These are phyloP conservation scores for Hypoxylon lienhwacheense DNA, from an alignment of 495 filamentous ascomycete species.

Conservation along the genomic window DNA sequence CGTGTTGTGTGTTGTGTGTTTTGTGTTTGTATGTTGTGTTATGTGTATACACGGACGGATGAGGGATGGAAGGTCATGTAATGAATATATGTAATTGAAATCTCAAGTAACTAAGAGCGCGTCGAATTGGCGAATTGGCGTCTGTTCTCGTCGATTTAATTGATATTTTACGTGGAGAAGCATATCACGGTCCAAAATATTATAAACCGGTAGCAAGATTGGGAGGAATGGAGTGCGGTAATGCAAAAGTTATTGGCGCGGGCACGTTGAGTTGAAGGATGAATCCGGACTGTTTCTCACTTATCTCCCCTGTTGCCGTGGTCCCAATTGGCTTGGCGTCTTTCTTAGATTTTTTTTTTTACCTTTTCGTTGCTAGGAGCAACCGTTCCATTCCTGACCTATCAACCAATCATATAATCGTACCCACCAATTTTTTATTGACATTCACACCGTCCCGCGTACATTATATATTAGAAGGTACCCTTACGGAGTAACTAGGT, in stretches of 20 bases:
- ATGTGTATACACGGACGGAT: too few relatives aligned
- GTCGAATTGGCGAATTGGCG: conserved; percentile 32
- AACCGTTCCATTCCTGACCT: conserved; percentile 17
- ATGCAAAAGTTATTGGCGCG: conserved; percentile 33
- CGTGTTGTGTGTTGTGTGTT: too few relatives aligned
- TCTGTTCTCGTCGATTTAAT: conserved; percentile 29
- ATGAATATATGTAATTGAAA: conserved; percentile 3
- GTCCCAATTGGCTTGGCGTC: conserved; percentile 23
- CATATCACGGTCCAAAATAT: conserved; percentile 34
- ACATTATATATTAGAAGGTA: too few relatives aligned
- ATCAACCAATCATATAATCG: conserved; percentile 23
- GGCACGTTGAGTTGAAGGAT: conserved; percentile 22
- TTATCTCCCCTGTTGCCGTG: conserved; percentile 8
- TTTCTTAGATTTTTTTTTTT: conserved; percentile 27
- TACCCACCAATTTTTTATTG: not conserved
- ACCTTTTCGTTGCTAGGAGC: conserved; percentile 30
- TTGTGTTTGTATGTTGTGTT: too few relatives aligned
- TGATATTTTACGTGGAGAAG: conserved; percentile 42
- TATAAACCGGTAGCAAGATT: conserved; percentile 27
- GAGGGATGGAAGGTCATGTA: conserved; percentile 6
- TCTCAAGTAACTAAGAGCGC: conserved; percentile 21
- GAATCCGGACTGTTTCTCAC: conserved; percentile 2
- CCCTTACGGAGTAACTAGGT: too few relatives aligned
- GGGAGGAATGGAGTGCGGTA: conserved; percentile 33
- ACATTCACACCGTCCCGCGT: not conserved